Base-by-base conservation (phyloP, 2,329 filamentous ascomycete species). In the Magnaporthales sp. region DNA sequence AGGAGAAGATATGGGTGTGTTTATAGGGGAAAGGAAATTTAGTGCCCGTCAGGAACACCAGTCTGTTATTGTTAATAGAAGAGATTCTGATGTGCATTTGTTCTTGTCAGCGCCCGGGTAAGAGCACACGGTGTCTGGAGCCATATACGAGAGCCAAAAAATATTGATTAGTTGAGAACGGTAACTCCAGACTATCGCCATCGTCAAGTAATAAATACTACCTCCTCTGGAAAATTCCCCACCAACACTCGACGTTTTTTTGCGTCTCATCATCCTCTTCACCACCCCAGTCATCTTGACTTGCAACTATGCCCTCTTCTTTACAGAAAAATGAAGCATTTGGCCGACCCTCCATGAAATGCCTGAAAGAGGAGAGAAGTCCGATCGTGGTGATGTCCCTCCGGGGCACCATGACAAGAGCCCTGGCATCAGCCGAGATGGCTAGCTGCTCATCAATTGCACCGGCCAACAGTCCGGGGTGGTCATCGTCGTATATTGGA, bases 401-500 rank as follows among this genome's bases (percentile, higher is more conserved):
- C 66, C 92, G 81, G 0, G 94, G 94, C 60, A 96, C 86, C 79
- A 96, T 94, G 61, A 95, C 80, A 11, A 97, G 81, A 1, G 90
- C 89, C 46, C 90, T 84, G 1, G 91, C 86, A 30, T 84, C 79
- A 0, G 75, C 67, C 3, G 80, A 81, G 15, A 80, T 77, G 9
- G 83, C 83, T 11, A 97, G 81, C 77, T 93, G 92, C 54, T 83
- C 78, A 10, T 82, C 77, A 61, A 98, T 88, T 15, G 91, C 89
- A 15, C 87, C 81, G 0, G 89, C 87, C 26, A 98, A 83, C 72
- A 95, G 85, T 3, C 76, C 78, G 0, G 94, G 92, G 73, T 98
- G 95, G 4, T 91, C 84, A 63, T 93, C 84, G 62, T 93, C 92
- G 77, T 98, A 98, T 24, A 99, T 80, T 0, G 92, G 86, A 76